phyloP scores from a whole-genome alignment of 805 yeast genomes.

The Candida piceae region DNA sequence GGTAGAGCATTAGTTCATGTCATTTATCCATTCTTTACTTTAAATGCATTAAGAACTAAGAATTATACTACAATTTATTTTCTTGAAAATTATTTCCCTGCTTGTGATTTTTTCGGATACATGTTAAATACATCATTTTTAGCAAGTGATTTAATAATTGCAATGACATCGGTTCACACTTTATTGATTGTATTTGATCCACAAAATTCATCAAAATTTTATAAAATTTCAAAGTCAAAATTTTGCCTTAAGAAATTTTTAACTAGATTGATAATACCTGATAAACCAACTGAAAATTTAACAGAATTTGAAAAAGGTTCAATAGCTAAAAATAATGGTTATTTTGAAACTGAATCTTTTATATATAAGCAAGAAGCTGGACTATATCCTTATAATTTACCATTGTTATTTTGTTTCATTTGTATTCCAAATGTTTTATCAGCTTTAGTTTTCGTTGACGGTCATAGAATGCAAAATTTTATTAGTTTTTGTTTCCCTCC shows the following conservation, averaged over 20 bases:
- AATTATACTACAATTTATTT: conserved; percentile 6
- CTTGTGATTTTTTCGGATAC: conserved; percentile 18
- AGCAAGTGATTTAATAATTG: conserved; percentile 15
- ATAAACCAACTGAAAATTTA: neutral
- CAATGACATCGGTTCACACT: conserved; percentile 15
- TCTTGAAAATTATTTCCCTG: conserved; percentile 3
- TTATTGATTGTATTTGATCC: conserved; percentile 10
- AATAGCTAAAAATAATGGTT: conserved; percentile 10
- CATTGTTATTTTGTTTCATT: conserved; percentile 1
- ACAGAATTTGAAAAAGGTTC: conserved; percentile 7
- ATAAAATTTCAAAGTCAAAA: conserved; percentile 3
- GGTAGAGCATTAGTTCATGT: conserved; percentile 10
- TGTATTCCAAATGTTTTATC: conserved; percentile 9
- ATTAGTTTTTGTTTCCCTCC: conserved; percentile 15
- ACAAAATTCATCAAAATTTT: conserved; percentile 1
- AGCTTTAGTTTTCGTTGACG: conserved; percentile 7
- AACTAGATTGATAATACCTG: neutral
- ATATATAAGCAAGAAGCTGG: conserved; percentile 16
- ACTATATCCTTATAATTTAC: conserved; percentile 9
- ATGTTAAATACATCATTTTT: conserved; percentile 11
- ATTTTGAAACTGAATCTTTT: conserved; percentile 7
- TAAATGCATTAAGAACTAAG: conserved; percentile 4
- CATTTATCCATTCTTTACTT: conserved; percentile 11
- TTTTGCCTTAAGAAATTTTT: neutral
- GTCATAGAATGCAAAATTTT: conserved; percentile 10